Percentiles rank a stretch among this genome's conserved stretches.
phyloP scores from a whole-genome alignment of 495 filamentous ascomycete species.

The Penicillium chermesinum region DNA sequence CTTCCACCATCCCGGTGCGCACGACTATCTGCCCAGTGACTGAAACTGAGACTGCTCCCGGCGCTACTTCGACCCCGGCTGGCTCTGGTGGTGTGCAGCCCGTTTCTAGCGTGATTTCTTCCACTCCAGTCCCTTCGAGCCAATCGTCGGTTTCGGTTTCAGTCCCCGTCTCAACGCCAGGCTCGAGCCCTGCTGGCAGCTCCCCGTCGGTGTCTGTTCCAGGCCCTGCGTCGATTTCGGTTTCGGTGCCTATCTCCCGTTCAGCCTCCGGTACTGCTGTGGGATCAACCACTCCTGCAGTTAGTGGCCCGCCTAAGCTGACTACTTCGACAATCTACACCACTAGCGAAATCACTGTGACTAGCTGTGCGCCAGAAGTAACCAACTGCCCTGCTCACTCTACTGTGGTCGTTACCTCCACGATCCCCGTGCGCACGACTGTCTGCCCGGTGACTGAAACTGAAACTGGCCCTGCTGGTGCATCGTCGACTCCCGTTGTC shows the following conservation, averaged over 20 bases:
- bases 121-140: not conserved
- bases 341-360: constrained; percentile 54
- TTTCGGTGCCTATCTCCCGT: not conserved
- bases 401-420: constrained; percentile 32
- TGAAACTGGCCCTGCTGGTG: constrained; percentile 7
- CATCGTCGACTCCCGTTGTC: not conserved
- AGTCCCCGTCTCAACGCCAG: constrained; percentile 4
- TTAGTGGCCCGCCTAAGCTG: constrained; percentile 15
- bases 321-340: constrained; percentile 59
- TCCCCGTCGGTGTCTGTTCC: not conserved
- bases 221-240: not conserved
- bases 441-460: constrained; percentile 6
- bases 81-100: constrained; percentile 8
- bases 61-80: not conserved
- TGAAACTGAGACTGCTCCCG: constrained; percentile 1
- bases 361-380: constrained; percentile 52
- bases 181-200: not conserved
- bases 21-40: constrained; percentile 5
- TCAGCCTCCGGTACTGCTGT: not conserved
- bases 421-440: not conserved
- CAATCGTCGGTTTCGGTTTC: not conserved
- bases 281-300: constrained; percentile 11
- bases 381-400: constrained; percentile 53
- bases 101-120: constrained; percentile 12
- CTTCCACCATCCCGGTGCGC: not conserved